These are phyloP conservation scores for Acrodontium crateriforme DNA, from an alignment of 2,329 filamentous ascomycete species.

Conservation along the genomic window DNA sequence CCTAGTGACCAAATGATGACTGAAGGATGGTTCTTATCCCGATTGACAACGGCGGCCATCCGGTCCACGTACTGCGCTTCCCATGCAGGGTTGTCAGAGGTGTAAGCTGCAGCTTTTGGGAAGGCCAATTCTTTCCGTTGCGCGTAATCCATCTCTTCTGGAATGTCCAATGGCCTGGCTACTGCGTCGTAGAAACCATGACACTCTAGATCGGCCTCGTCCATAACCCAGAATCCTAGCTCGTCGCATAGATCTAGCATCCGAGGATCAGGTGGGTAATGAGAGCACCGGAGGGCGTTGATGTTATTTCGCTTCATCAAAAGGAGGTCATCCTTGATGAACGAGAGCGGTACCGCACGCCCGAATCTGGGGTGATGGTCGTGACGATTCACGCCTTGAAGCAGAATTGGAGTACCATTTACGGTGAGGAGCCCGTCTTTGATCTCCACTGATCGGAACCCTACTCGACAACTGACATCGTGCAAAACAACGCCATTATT, in stretches of 20 bases:
- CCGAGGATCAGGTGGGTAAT: slow-evolving; percentile 48
- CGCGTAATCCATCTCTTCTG: slow-evolving; percentile 39
- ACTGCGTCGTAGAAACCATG: slow-evolving; percentile 22
- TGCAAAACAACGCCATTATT: slow-evolving; percentile 15
- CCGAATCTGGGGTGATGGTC: slow-evolving; percentile 53
- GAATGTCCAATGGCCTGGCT: slow-evolving; percentile 6
- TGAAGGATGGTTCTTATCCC: slow-evolving; percentile 57
- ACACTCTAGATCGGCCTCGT: slow-evolving; percentile 35
- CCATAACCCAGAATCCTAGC: slow-evolving; percentile 51
- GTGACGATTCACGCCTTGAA: slow-evolving; percentile 53
- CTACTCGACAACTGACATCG: slow-evolving; percentile 38
- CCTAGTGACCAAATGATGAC: slow-evolving; percentile 60
- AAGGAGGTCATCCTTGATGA: slow-evolving; percentile 45
- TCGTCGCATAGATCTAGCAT: slow-evolving; percentile 48
- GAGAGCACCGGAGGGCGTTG: slow-evolving; percentile 53
- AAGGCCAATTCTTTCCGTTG: slow-evolving; percentile 46
- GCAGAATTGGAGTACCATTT: slow-evolving; percentile 45
- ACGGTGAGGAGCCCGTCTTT: slow-evolving; percentile 45
- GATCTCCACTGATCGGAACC: slow-evolving; percentile 50
- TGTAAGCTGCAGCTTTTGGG: slow-evolving; percentile 40
- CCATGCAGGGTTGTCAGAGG: slow-evolving; percentile 46
- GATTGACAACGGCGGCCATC: slow-evolving; percentile 46
- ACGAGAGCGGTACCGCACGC: slow-evolving; percentile 47
- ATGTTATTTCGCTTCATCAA: slow-evolving; percentile 58
- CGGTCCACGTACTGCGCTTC: slow-evolving; percentile 52